Evolutionary conservation across 2,329 filamentous ascomycete genomes (phyloP), one percentile per base, ranked within the genome.

Genomic region (Hymenoscyphus infarciens): DNA sequence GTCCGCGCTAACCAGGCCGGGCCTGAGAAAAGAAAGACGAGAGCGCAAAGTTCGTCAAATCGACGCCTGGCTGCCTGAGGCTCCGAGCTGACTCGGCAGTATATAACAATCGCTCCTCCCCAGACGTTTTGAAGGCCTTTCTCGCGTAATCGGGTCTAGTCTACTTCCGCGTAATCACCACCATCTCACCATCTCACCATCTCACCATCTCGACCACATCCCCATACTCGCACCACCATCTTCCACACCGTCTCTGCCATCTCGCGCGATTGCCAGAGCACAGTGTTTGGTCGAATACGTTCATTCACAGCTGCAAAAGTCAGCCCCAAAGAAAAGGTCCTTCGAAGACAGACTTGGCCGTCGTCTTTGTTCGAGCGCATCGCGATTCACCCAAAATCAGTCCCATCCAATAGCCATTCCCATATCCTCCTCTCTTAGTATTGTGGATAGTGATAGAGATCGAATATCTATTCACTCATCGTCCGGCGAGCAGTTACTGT

Each of bases 401-500:
- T 27, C 39, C 19, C 35, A 38, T 35, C 39, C 61, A 61, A 61
- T 59, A 33, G 35, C 55, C 35, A 45, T 55, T 56, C 56, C 22
- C 54, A 49, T 56, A 59, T 56, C 52, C 42, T 33, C 57, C 69
- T 33, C 57, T 69, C 42, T 49, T 10, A 68, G 65, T 65, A 60
- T 68, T 61, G 53, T 63, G 63, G 67, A 64, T 63, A 64, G 38
- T 45, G n/a, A 22, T 19, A 60, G 31, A 60, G 31, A 45, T 19
- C 42, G 49, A 63, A 66, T 62, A 66, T 67, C 68, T 31, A 56
- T 33, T 35, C 64, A 52, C 60, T 29, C 29, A 67, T 59, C 60
- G 56, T 64, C 59, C 59, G 71, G 71, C 70, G 72, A 71, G 77
- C 78, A 80, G 78, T 77, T 75, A 77, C 77, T 80, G 81, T 82